Conservation (phyloP, 2,329 filamentous ascomycete species). For the Colletotrichum melonis region DNA sequence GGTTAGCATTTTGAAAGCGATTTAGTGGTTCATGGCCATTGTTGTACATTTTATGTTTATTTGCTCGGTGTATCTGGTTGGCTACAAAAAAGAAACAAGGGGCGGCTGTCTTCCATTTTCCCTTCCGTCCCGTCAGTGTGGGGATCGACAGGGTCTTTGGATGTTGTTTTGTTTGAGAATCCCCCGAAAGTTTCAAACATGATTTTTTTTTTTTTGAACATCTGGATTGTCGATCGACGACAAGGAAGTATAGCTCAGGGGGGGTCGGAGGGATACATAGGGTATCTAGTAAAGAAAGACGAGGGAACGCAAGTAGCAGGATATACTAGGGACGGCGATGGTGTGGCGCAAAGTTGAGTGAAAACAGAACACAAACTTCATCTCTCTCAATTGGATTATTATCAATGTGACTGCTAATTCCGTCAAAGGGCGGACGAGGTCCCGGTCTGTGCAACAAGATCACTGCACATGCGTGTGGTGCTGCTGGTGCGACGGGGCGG, state of each 20-base stretch:
- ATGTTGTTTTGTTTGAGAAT: background rate
- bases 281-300: background rate
- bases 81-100: background rate
- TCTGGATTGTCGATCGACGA: background rate
- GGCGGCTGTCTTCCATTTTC: background rate
- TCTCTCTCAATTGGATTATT: background rate
- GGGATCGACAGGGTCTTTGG: background rate
- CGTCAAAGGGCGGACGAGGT: background rate
- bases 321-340: background rate
- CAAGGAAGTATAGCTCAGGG: background rate
- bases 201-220: background rate
- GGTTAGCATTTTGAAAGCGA: background rate
- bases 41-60: background rate
- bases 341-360: background rate
- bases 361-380: background rate
- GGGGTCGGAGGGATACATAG: background rate
- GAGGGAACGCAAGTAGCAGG: background rate
- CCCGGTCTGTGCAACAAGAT: background rate
- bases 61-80: background rate
- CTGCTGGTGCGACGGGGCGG: background rate
- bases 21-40: background rate
- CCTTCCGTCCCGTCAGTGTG: background rate
- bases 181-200: background rate
- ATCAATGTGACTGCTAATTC: background rate
- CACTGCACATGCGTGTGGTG: background rate